Conservation (phyloP, 129 eudicot species). For the Kitagawia praeruptora region DNA sequence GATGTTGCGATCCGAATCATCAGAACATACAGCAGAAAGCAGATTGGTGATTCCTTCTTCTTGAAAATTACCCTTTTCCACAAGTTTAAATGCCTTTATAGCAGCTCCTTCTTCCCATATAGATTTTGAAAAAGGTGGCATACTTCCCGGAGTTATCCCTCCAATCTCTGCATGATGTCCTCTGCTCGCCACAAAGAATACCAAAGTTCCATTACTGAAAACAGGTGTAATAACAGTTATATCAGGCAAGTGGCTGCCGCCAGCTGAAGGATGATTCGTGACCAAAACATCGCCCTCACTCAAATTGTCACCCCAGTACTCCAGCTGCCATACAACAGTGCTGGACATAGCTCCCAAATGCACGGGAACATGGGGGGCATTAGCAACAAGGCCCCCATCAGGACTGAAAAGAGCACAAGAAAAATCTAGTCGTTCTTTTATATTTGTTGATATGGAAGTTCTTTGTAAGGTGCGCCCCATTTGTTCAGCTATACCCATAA, state of each 20-base stretch:
- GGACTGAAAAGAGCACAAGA: slow-evolving; percentile 98
- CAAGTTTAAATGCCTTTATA: slow-evolving; percentile 90
- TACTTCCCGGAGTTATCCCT: slow-evolving; percentile 97
- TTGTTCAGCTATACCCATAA: slow-evolving; percentile 99
- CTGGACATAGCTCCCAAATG: slow-evolving; percentile 99
- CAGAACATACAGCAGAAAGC: slow-evolving; percentile 46
- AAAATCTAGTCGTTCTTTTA: slow-evolving; percentile 88
- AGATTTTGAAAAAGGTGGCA: slow-evolving; percentile 95
- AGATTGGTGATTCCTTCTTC: slow-evolving; percentile 87
- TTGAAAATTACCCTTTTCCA: slow-evolving; percentile 82
- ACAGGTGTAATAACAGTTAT: slow-evolving; percentile 92
- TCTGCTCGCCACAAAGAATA: slow-evolving; percentile 93
- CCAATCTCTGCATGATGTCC: slow-evolving; percentile 99
- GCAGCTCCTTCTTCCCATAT: slow-evolving; percentile 98
- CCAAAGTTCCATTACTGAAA: slow-evolving; percentile 56
- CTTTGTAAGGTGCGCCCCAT: slow-evolving; percentile 97
- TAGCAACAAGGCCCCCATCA: slow-evolving; percentile 91
- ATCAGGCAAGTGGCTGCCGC: slow-evolving; percentile 97
- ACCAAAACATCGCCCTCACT: slow-evolving; percentile 88
- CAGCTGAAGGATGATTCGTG: slow-evolving; percentile 90
- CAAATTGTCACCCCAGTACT: slow-evolving; percentile 78
- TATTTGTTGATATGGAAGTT: slow-evolving; percentile 94
- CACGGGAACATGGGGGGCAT: slow-evolving; percentile 98
- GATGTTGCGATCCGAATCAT: slow-evolving; percentile 37
- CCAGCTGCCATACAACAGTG: slow-evolving; percentile 87